Evolutionary conservation across 495 filamentous ascomycete genomes (phyloP).

Genomic region (Penicillium canescens): DNA sequence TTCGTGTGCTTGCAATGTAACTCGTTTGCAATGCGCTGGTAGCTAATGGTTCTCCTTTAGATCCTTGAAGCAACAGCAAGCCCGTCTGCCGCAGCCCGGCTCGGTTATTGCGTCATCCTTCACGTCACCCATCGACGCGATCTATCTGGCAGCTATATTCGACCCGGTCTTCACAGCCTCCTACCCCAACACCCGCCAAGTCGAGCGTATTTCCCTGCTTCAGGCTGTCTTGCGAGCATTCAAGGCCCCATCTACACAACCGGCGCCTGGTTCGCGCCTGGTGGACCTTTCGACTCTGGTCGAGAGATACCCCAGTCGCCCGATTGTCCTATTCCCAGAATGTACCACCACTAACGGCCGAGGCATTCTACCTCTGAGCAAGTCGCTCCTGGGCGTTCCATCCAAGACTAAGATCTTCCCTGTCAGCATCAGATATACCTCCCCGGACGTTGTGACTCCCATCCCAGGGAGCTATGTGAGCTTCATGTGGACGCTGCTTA

Average conservation of each 20-base stretch:
- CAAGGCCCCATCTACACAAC: slow-evolving; percentile 50
- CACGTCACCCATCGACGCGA: slow-evolving; percentile 86
- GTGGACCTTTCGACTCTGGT: slow-evolving; percentile 63
- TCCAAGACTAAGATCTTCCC: slow-evolving; percentile 76
- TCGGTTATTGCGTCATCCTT: slow-evolving; percentile 86
- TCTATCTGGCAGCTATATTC: slow-evolving; percentile 97
- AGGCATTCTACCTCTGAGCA: slow-evolving; percentile 83
- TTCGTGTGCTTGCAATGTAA: slow-evolving; percentile 27
- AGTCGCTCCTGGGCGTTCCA: slow-evolving; percentile 65
- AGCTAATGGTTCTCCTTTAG: slow-evolving; percentile 23
- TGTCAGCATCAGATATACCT: slow-evolving; percentile 82
- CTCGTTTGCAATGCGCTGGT: background rate
- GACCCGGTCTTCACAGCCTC: slow-evolving; percentile 88
- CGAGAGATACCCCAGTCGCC: slow-evolving; percentile 64
- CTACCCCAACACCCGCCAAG: slow-evolving; percentile 70
- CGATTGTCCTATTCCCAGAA: slow-evolving; percentile 87
- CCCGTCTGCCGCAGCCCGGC: slow-evolving; percentile 70
- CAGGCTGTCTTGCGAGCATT: slow-evolving; percentile 75
- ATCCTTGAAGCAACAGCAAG: slow-evolving; percentile 59
- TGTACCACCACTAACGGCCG: slow-evolving; percentile 91
- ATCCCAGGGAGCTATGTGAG: slow-evolving; percentile 65
- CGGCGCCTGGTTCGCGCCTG: slow-evolving; percentile 49
- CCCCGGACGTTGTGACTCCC: slow-evolving; percentile 87
- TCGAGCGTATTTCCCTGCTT: slow-evolving; percentile 74
- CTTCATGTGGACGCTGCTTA: slow-evolving; percentile 86